Evolutionary conservation across 192 early-diverging fungal genomes (phyloP).

Genomic region (Gamsiella multidivaricata): DNA sequence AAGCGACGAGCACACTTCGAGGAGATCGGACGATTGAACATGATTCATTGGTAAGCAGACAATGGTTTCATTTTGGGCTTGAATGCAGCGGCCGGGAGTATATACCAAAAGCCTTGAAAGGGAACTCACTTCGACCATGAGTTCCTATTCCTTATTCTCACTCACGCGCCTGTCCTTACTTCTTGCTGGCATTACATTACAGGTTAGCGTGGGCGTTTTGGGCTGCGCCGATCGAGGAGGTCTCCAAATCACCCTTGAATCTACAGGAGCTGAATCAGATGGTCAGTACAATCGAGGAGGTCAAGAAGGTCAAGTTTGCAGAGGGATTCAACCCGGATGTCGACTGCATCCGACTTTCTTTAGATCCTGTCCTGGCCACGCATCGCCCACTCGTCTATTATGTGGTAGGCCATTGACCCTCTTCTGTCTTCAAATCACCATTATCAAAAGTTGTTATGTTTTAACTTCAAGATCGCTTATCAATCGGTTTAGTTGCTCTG

Average conservation of each 20-base stretch:
- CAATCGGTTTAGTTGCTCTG: constrained; percentile 8
- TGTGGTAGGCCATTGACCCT: constrained; percentile 23
- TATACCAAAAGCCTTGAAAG: too few species aligned
- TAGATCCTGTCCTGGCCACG: constrained; percentile 63
- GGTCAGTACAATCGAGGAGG: constrained; percentile 39
- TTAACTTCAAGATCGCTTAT: constrained; percentile 2
- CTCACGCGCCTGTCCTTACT: neutral
- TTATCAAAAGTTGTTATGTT: too few species aligned
- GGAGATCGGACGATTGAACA: constrained; percentile 35
- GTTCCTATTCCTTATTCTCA: neutral
- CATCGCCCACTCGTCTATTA: constrained; percentile 70
- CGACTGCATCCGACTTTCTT: constrained; percentile 64
- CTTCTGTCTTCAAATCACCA: neutral
- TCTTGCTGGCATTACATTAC: neutral
- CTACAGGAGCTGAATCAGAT: constrained; percentile 54
- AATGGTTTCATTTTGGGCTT: neutral
- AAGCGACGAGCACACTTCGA: constrained; percentile 19
- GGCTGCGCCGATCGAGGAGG: constrained; percentile 40
- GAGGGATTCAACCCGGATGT: constrained; percentile 54
- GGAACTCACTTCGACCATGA: too few species aligned
- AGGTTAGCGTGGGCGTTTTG: constrained; percentile 68
- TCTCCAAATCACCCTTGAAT: constrained; percentile 24
- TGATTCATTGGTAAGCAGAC: constrained; percentile 29
- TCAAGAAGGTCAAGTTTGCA: constrained; percentile 53
- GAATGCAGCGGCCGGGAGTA: neutral